Percentiles rank a stretch among this genome's conserved stretches.
phyloP scores from a whole-genome alignment of 768 basidiomycete genomes.

The Boletus rufocinnamomeus region DNA sequence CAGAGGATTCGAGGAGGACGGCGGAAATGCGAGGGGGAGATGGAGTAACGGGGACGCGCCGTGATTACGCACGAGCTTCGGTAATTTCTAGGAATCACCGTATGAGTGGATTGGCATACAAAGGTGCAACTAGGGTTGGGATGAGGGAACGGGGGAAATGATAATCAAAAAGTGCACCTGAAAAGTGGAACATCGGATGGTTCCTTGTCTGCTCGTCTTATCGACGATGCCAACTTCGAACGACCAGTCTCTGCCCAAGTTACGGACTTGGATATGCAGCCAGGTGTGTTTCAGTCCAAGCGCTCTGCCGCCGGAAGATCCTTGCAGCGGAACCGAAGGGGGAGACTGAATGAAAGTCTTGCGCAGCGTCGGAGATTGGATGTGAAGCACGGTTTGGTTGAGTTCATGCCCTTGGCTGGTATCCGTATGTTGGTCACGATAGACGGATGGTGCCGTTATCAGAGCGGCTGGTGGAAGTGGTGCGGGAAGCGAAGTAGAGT shows the following conservation, averaged over 20 bases:
- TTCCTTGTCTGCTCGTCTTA: conserved; percentile 55
- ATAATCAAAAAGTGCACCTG: conserved; percentile 51
- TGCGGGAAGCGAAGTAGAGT: conserved; percentile 49
- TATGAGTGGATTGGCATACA: conserved; percentile 10
- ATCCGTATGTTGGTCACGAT: conserved; percentile 30
- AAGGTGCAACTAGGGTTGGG: not conserved
- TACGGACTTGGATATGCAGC: conserved; percentile 75
- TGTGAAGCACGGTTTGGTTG: conserved; percentile 71
- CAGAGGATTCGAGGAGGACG: conserved; percentile 52
- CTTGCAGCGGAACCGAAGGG: conserved; percentile 27
- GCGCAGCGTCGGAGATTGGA: conserved; percentile 73
- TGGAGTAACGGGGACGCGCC: conserved; percentile 60
- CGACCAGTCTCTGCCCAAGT: conserved; percentile 67
- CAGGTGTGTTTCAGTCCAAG: conserved; percentile 70
- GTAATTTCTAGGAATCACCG: conserved; percentile 47
- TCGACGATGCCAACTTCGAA: conserved; percentile 78
- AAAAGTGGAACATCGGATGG: conserved; percentile 73
- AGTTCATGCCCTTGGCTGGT: conserved; percentile 42
- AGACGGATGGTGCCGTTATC: conserved; percentile 43
- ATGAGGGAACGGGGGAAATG: not conserved
- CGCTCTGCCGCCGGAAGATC: conserved; percentile 24
- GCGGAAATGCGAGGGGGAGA: conserved; percentile 68
- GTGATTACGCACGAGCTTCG: conserved; percentile 46
- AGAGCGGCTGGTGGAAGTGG: conserved; percentile 49
- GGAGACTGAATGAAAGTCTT: conserved; percentile 72